Evolutionary conservation across 805 yeast species (phyloP).

Genomic region (Cyberlindnera maclurae): DNA sequence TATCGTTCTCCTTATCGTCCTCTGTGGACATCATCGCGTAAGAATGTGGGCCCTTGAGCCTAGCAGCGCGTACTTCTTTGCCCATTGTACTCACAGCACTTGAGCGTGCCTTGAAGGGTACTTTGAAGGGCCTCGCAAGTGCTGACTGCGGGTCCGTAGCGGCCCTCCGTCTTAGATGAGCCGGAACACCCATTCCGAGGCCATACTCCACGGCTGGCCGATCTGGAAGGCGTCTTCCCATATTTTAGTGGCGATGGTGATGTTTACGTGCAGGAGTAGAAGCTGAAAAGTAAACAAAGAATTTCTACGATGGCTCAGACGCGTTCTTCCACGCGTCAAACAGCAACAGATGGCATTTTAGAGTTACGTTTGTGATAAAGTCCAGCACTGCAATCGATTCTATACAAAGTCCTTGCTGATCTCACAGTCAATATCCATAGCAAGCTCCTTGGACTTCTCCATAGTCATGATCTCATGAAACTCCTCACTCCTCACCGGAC

Average conservation of each 20-base stretch:
- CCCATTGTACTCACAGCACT: slow-evolving; percentile 17
- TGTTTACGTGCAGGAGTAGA: too few species aligned
- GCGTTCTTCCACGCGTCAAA: too few species aligned
- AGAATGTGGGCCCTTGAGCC: slow-evolving; percentile 32
- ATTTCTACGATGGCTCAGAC: too few species aligned
- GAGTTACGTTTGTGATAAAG: too few species aligned
- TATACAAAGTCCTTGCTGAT: background rate
- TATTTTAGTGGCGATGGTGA: slow-evolving; percentile 4
- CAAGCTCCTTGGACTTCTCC: slow-evolving; percentile 24
- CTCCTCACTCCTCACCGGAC: slow-evolving; percentile 39
- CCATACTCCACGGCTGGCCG: slow-evolving; percentile 46
- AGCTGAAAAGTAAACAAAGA: too few species aligned
- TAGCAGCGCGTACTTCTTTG: slow-evolving; percentile 22
- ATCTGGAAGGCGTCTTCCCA: slow-evolving; percentile 35
- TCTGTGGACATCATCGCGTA: slow-evolving; percentile 31
- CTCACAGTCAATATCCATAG: slow-evolving; percentile 29
- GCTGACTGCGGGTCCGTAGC: slow-evolving; percentile 44
- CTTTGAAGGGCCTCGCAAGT: slow-evolving; percentile 60
- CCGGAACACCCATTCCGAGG: slow-evolving; percentile 63
- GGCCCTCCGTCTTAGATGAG: slow-evolving; percentile 45
- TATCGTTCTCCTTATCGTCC: slow-evolving; percentile 30
- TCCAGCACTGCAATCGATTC: too few species aligned
- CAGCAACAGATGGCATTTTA: too few species aligned
- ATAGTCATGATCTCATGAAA: slow-evolving; percentile 33
- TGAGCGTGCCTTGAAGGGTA: slow-evolving; percentile 42